Conservation (phyloP, 257 asterid species). For the Solanum etuberosum region DNA sequence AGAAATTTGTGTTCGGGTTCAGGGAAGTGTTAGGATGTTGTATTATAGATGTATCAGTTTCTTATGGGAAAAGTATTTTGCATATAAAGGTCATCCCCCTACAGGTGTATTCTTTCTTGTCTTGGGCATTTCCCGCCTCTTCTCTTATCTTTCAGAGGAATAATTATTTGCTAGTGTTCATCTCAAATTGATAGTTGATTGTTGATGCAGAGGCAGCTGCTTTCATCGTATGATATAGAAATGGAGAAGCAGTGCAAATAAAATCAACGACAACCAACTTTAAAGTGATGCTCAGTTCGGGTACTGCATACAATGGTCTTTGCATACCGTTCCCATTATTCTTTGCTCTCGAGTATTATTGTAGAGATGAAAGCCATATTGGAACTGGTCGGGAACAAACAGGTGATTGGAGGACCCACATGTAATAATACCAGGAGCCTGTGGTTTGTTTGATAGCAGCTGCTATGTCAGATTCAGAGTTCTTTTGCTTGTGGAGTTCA, state of each 20-base stretch:
- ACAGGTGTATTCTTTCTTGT: background rate
- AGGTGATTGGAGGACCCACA: constrained; percentile 8
- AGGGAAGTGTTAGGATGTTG: background rate
- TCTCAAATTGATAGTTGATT: background rate
- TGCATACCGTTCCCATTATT: background rate
- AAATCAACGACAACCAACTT: constrained; percentile 23
- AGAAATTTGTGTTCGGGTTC: background rate
- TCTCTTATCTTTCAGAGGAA: background rate
- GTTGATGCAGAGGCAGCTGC: constrained; percentile 40
- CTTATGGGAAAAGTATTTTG: background rate
- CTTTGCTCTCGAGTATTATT: background rate
- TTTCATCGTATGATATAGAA: constrained; percentile 46
- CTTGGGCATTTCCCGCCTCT: background rate
- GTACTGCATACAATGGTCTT: background rate
- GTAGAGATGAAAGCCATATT: background rate
- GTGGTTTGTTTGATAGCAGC: constrained; percentile 21
- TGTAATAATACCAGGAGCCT: background rate
- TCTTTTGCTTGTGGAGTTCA: constrained; percentile 11
- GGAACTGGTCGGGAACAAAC: background rate
- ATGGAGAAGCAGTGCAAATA: constrained; percentile 23
- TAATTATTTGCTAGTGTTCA: background rate
- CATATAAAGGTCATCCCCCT: background rate
- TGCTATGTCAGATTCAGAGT: constrained; percentile 9
- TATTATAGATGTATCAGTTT: background rate
- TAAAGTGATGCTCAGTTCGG: constrained; percentile 22